A percentile compares a stretch with the other conserved stretches of the same genome.
These are phyloP conservation scores for Rubroboletus satanas DNA, from an alignment of 768 basidiomycete species.

Conservation along the genomic window DNA sequence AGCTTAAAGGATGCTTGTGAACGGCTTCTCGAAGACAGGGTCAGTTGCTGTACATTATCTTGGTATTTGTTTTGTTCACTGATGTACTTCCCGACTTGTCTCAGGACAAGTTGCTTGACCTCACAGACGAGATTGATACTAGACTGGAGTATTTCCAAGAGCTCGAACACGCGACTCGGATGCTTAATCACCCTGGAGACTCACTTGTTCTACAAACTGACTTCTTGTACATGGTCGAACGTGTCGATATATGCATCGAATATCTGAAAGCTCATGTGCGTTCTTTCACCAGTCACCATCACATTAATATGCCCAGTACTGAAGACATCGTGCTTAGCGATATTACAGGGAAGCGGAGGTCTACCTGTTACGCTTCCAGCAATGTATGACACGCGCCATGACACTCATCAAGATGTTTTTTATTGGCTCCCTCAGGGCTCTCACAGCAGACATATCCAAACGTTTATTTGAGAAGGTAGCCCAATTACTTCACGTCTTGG, in stretches of 20 bases:
- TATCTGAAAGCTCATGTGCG: slow-evolving; percentile 84
- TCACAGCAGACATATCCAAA: slow-evolving; percentile 74
- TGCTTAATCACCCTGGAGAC: slow-evolving; percentile 93
- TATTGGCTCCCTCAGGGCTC: slow-evolving; percentile 73
- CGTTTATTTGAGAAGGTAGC: slow-evolving; percentile 71
- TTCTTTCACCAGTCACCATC: slow-evolving; percentile 1
- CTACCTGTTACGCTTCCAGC: slow-evolving; percentile 94
- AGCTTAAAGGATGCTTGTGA: slow-evolving; percentile 91
- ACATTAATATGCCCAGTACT: not conserved
- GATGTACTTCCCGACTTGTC: not conserved
- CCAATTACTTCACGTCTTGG: not conserved
- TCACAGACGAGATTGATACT: slow-evolving; percentile 78
- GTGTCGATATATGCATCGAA: slow-evolving; percentile 91
- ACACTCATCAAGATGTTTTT: slow-evolving; percentile 98
- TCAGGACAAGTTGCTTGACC: slow-evolving; percentile 71
- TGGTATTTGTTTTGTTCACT: not conserved
- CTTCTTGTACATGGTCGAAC: slow-evolving; percentile 94
- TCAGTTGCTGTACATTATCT: slow-evolving; percentile 34
- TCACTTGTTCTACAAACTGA: slow-evolving; percentile 86
- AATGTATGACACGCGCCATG: slow-evolving; percentile 98
- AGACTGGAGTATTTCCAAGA: slow-evolving; percentile 93
- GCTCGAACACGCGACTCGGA: slow-evolving; percentile 86
- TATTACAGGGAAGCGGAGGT: slow-evolving; percentile 91
- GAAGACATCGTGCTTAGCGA: slow-evolving; percentile 46
- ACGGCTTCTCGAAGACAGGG: slow-evolving; percentile 83